A percentile compares a stretch with the other conserved stretches of the same genome.
These are phyloP conservation scores for Neophaeococcomyces mojaviensis DNA, from an alignment of 2,329 filamentous ascomycete genomes.

Conservation along the genomic window DNA sequence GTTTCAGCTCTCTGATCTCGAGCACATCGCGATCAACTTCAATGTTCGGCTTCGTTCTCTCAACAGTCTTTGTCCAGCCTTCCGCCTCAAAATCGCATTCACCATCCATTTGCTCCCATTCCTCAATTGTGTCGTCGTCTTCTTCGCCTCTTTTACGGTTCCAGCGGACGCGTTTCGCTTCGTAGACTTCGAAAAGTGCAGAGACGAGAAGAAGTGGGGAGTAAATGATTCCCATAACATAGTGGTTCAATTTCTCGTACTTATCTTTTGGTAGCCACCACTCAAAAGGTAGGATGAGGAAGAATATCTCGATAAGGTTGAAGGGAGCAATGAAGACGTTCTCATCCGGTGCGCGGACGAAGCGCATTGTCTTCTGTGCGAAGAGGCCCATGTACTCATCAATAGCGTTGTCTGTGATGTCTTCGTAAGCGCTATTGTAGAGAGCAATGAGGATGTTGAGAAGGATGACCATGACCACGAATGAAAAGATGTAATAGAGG, in stretches of 20 bases:
- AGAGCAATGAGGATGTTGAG: slow-evolving; percentile 95
- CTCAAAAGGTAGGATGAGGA: slow-evolving; percentile 72
- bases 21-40: slow-evolving; percentile 67
- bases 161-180: slow-evolving; percentile 57
- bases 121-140: slow-evolving; percentile 80
- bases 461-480: slow-evolving; percentile 90
- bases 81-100: slow-evolving; percentile 73
- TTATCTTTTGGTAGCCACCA: slow-evolving; percentile 78
- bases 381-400: slow-evolving; percentile 95
- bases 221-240: slow-evolving; percentile 80
- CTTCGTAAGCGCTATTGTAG: slow-evolving; percentile 93
- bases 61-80: slow-evolving; percentile 75
- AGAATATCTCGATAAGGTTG: slow-evolving; percentile 83
- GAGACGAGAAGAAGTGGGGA: slow-evolving; percentile 73
- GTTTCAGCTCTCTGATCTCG: slow-evolving; percentile 46
- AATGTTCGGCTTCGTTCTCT: slow-evolving; percentile 65
- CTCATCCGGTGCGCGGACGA: slow-evolving; percentile 91
- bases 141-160: slow-evolving; percentile 76
- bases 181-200: slow-evolving; percentile 61
- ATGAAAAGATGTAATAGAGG: slow-evolving; percentile 96
- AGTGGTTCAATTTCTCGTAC: slow-evolving; percentile 80
- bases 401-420: slow-evolving; percentile 84
- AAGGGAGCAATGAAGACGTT: slow-evolving; percentile 97
- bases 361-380: slow-evolving; percentile 90
- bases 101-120: slow-evolving; percentile 78